phyloP scores from a whole-genome alignment of 371 early-diverging fungal genomes.

The Mucor sp. region DNA sequence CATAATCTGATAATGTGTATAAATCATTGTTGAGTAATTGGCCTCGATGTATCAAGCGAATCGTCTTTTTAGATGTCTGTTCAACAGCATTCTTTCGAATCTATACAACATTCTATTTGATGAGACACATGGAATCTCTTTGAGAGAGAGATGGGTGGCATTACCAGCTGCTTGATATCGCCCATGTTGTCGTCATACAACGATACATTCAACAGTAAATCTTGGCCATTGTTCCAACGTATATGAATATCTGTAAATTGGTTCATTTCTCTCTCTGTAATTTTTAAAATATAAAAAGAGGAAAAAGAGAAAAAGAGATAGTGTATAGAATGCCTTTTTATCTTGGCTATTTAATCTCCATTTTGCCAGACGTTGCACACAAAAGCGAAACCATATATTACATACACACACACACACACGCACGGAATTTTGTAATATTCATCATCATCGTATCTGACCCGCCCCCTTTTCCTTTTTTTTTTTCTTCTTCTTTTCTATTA shows the following conservation, averaged over 20 bases:
- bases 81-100: constrained; percentile 14
- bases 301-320: background rate
- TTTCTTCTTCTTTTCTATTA: background rate
- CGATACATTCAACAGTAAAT: background rate
- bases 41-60: constrained; percentile 23
- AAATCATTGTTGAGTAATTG: constrained; percentile 16
- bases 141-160: too few relatives aligned
- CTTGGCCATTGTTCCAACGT: constrained; percentile 13
- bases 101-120: too few relatives aligned
- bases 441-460: background rate
- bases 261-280: background rate
- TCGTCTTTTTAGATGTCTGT: constrained; percentile 13
- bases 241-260: constrained; percentile 14
- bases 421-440: background rate
- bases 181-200: constrained; percentile 1
- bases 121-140: too few relatives aligned
- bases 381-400: background rate
- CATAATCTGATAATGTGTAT: constrained; percentile 13
- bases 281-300: background rate
- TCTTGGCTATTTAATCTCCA: background rate
- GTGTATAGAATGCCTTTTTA: too few relatives aligned
- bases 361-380: background rate
- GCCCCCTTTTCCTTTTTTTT: background rate
- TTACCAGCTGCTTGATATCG: constrained; percentile 16
- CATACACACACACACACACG: background rate